Conservation (phyloP, 169 alveolate species). For the Sarcocystis neurona region DNA sequence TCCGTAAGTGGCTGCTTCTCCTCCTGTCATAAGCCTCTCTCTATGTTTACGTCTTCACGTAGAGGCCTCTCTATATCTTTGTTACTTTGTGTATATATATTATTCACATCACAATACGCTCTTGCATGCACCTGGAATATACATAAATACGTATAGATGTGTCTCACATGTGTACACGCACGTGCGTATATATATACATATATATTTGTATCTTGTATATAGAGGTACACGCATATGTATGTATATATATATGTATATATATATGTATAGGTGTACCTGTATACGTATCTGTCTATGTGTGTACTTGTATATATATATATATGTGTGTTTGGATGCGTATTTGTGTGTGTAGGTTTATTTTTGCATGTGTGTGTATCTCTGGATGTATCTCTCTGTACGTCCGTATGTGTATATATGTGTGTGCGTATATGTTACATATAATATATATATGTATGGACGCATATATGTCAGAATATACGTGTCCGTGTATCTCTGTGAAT, state of each 20-base stretch:
- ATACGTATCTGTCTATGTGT: neutral
- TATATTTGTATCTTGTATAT: too few species aligned
- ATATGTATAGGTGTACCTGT: neutral
- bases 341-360: neutral
- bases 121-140: too few species aligned
- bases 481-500: too few species aligned
- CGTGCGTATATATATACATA: too few species aligned
- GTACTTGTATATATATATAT: neutral
- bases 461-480: too few species aligned
- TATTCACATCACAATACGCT: too few species aligned
- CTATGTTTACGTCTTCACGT: too few species aligned
- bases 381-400: neutral
- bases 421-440: neutral
- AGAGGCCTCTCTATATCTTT: too few species aligned
- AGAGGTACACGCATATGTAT: neutral
- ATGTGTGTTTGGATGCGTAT: neutral
- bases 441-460: too few species aligned
- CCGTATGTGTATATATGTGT: neutral
- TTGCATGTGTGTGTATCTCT: neutral
- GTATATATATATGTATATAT: neutral
- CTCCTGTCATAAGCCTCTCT: too few species aligned
- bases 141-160: neutral
- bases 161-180: too few species aligned
- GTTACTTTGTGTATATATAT: too few species aligned
- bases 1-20: conserved; percentile 16